phyloP scores from a whole-genome alignment of 345 rosid species.

The Lepidium sativum region DNA sequence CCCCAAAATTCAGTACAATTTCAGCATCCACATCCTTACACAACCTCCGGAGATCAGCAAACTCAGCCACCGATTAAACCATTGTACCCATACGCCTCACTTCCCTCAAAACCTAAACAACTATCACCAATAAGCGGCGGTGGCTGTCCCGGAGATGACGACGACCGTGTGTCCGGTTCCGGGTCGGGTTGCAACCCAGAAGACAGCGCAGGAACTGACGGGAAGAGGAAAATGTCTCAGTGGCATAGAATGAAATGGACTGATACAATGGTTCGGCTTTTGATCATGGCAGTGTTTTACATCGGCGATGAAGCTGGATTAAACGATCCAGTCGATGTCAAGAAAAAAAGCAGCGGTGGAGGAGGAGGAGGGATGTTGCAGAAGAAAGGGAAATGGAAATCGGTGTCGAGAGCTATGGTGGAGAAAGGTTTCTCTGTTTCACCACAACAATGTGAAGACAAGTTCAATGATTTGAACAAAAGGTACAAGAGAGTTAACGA shows the following conservation, averaged over 20 bases:
- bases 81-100: constrained; percentile 25
- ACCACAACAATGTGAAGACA: constrained; percentile 97
- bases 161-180: constrained; percentile 49
- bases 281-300: constrained; percentile 82
- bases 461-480: constrained; percentile 92
- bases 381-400: constrained; percentile 99
- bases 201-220: constrained; percentile 46
- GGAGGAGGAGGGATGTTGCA: constrained; percentile 51
- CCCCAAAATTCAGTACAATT: constrained; percentile 35
- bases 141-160: constrained; percentile 47
- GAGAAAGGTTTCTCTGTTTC: constrained; percentile 95
- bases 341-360: constrained; percentile 39
- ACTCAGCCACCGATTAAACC: constrained; percentile 40
- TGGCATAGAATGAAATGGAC: constrained; percentile 99
- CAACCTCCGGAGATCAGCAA: constrained; percentile 33
- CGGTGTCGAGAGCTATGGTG: constrained; percentile 92
- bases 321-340: constrained; percentile 41
- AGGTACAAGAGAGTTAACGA: constrained; percentile 97
- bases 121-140: constrained; percentile 53
- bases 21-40: constrained; percentile 49
- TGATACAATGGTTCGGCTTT: constrained; percentile 72
- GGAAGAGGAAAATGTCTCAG: constrained; percentile 51
- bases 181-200: constrained; percentile 40
- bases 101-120: constrained; percentile 39
- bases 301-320: constrained; percentile 79